Evolutionary conservation across 768 basidiomycete genomes (phyloP).

Genomic region (Termitomyces sp.): DNA sequence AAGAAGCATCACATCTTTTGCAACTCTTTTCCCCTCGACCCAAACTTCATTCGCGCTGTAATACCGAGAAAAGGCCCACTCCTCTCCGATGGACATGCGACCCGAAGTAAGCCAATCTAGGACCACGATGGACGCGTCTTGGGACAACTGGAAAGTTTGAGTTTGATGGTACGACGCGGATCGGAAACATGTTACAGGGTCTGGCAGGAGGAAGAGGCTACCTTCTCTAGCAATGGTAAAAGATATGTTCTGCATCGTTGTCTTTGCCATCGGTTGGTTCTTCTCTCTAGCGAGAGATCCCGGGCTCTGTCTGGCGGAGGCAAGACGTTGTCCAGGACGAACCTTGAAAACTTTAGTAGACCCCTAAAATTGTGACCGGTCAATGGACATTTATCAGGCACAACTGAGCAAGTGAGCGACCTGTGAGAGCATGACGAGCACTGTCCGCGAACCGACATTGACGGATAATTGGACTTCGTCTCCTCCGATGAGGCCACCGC

Average conservation of each 20-base stretch:
- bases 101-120: slow-evolving; percentile 95
- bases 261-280: not conserved
- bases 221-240: slow-evolving; percentile 47
- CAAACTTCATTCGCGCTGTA: slow-evolving; percentile 82
- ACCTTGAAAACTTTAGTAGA: slow-evolving; percentile 94
- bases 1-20: slow-evolving; percentile 74
- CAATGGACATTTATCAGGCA: not conserved
- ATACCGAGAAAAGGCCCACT: slow-evolving; percentile 86
- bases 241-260: slow-evolving; percentile 61
- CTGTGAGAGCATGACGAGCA: slow-evolving; percentile 79
- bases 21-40: slow-evolving; percentile 56
- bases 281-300: not conserved
- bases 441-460: slow-evolving; percentile 48
- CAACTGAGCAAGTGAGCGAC: slow-evolving; percentile 32
- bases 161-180: slow-evolving; percentile 76
- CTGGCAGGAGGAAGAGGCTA: slow-evolving; percentile 77
- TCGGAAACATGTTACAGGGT: slow-evolving; percentile 91
- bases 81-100: slow-evolving; percentile 74
- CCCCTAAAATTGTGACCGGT: slow-evolving; percentile 41
- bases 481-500: slow-evolving; percentile 87
- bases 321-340: slow-evolving; percentile 54
- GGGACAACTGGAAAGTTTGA: slow-evolving; percentile 69
- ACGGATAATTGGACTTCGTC: slow-evolving; percentile 66
- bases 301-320: slow-evolving; percentile 25
- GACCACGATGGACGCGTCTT: slow-evolving; percentile 58